Percentiles rank a stretch among this genome's conserved stretches.
phyloP scores from a whole-genome alignment of 2,329 filamentous ascomycete genomes.

The Penicillium crustosum region DNA sequence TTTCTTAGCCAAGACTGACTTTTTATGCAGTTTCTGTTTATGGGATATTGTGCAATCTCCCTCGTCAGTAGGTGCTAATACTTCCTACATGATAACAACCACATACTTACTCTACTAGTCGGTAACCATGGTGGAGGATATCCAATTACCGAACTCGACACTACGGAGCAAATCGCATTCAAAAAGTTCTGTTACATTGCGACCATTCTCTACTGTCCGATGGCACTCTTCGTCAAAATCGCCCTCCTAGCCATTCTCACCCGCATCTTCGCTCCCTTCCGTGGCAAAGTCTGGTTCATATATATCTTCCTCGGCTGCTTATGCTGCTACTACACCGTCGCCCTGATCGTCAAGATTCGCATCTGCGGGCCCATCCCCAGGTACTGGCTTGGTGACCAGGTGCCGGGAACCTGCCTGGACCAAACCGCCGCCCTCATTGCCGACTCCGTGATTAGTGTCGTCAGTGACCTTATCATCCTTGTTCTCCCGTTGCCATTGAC shows the following conservation, averaged over 20 bases:
- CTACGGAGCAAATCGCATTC: constrained; percentile 23
- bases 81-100: not conserved
- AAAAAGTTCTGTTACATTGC: constrained; percentile 39
- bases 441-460: constrained; percentile 41
- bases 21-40: constrained; percentile 28
- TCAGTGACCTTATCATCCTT: constrained; percentile 41
- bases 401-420: constrained; percentile 35
- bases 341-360: constrained; percentile 39
- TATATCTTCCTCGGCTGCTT: constrained; percentile 38
- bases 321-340: constrained; percentile 37
- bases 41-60: constrained; percentile 36
- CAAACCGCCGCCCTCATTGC: constrained; percentile 39
- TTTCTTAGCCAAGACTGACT: not conserved
- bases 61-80: constrained; percentile 26
- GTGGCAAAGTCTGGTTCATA: constrained; percentile 35
- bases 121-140: constrained; percentile 39
- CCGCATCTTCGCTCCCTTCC: constrained; percentile 41
- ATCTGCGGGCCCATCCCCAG: constrained; percentile 39
- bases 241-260: constrained; percentile 41
- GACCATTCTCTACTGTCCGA: constrained; percentile 43
- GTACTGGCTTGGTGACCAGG: constrained; percentile 35
- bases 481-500: constrained; percentile 40
- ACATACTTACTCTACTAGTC: constrained; percentile 21
- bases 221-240: constrained; percentile 41
- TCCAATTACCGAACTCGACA: constrained; percentile 29